Base-by-base conservation (phyloP, 495 filamentous ascomycete species). In the Diplogelasinospora grovesii region DNA sequence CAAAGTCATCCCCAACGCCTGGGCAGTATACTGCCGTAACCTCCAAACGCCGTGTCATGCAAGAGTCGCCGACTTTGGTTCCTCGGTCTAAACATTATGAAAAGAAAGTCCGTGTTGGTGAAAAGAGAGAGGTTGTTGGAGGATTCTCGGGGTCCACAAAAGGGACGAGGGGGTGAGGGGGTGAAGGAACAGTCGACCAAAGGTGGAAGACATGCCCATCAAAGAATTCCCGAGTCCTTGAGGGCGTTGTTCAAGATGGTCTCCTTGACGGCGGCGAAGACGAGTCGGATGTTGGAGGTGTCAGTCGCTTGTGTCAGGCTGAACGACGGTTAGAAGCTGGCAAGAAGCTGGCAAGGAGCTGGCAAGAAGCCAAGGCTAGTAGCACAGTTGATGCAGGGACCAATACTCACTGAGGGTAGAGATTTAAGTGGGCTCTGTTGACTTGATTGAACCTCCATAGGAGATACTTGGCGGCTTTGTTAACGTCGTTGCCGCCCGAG, bases 401-500 rank as follows among this genome's bases (percentile, higher is more conserved):
- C n/a, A 5, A 14, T 11, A 72, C 89, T 66, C 80, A 96, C 92
- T 98, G 92, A 56, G 92, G 92, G 63, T 96, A 98, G 38, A 97
- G 73, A 55, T 95, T 96, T 11, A 98, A 75, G 64, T 96, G 88
- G 15, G 89, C 92, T 41, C 92, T 75, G 57, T 98, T 98, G 50
- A 97, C 92, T 61, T 98, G 92, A 58, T 96, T 96, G 60, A 98
- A 98, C 55, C 93, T 77, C 92, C 93, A 97, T 11, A 98, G 74
- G 20, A 98, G 74, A 60, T 97, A 98, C 63, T 98, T 98, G 27
- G 92, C 89, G 8, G 92, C 92, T 54, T 94, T 84, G 60, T 95
- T 95, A 50, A 96, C 89, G 63, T 98, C 92, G 62, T 92, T 92
- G 15, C 92, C 92, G 14, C 92, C 92, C 10, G 88, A 92, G 57